A percentile compares a stretch with the other conserved stretches of the same genome.
Evolutionary conservation across 495 filamentous ascomycete genomes (phyloP).

Genomic region (Annulohypoxylon nitens): DNA sequence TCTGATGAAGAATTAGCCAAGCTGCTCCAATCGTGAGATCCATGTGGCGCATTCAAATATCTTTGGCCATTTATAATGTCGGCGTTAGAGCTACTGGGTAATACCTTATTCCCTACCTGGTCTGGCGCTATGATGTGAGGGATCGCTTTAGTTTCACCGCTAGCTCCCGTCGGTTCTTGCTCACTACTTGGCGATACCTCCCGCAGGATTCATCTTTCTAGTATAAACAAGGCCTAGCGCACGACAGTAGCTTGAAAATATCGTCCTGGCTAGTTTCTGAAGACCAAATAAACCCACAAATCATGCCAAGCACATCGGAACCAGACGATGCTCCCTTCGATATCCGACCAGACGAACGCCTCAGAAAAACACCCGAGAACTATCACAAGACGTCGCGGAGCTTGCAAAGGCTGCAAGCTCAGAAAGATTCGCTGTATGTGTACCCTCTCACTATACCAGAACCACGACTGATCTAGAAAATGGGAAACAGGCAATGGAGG

Average conservation of each 20-base stretch:
- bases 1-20: too few species aligned
- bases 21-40: too few species aligned
- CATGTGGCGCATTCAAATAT: too few species aligned
- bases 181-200: not conserved
- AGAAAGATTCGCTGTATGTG: not conserved
- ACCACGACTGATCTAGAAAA: not conserved
- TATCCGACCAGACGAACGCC: not conserved
- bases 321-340: not conserved
- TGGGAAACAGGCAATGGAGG: not conserved
- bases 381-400: not conserved
- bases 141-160: not conserved
- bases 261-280: not conserved
- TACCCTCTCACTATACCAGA: not conserved
- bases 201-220: not conserved
- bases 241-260: not conserved
- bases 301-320: not conserved
- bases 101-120: not conserved
- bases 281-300: not conserved
- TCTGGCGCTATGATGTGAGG: not conserved
- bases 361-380: not conserved
- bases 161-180: not conserved
- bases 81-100: not conserved
- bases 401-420: not conserved
- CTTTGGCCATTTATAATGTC: not conserved
- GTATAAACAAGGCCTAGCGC: slow-evolving; percentile 1